Evolutionary conservation across 805 yeast genomes (phyloP), one percentile per base, ranked within the genome.

Genomic region (Blastobotrys robertii): DNA sequence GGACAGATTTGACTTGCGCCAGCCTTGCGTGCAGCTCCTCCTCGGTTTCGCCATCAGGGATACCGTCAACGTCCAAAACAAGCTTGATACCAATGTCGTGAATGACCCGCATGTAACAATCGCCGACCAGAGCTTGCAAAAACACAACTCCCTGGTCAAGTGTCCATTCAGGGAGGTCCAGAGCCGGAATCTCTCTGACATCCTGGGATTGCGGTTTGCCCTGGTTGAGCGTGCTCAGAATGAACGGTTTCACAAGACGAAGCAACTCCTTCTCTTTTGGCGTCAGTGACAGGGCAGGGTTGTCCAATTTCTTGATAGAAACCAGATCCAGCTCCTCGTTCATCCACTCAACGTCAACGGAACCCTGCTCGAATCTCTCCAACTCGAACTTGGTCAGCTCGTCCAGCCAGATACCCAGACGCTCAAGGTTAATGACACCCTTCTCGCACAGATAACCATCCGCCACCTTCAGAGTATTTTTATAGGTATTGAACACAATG

Each of bases 271-370:
- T 81, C 62, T 90, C 94, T 49, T 79, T 33, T 6, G 53, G 46
- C 6, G 63, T 55, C n/a, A 65, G 49, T 13, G 82, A 65, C 38
- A 81, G 64, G 51, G 78, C 81, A 3, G 90, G 88, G 38, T 73
- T 44, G 73, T 80, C 62, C 69, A 76, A 52, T 19, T 44, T 50
- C 28, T 38, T 44, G 4, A 49, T 39, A 8, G 57, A 42, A 9
- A 62, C 42, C 6, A 45, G 34, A 7, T 84, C 94, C 48, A 90
- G 71, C 56, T 84, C 84, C 55, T 81, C 74, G 63, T 86, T 86
- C 63, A 86, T 85, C 96, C 96, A 88, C 48, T 83, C 92, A 30
- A 84, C 77, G 60, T 88, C 96, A 43, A 85, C 74, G 8, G 64
- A 68, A 48, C 82, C 84, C 50, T 73, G 79, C 63, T 92, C 97